Conservation (phyloP, 805 yeast genomes). For the Vanderwaltozyma yarrowii region DNA sequence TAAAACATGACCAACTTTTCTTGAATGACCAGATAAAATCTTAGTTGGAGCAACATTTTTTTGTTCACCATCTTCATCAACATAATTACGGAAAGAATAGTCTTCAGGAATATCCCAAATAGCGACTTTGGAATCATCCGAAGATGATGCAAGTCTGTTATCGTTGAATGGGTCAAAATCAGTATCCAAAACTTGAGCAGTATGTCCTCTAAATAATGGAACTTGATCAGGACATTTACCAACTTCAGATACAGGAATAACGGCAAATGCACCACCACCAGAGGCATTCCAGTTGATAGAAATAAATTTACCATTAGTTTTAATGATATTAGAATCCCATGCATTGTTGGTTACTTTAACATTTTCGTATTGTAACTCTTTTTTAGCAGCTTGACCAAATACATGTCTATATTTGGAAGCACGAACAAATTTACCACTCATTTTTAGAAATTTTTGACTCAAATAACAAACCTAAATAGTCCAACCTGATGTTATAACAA, state of each 20-base stretch:
- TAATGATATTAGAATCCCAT: constrained; percentile 88
- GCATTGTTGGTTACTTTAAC: constrained; percentile 79
- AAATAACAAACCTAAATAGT: too few relatives aligned
- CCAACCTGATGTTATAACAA: too few relatives aligned
- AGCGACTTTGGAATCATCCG: constrained; percentile 73
- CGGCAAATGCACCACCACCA: constrained; percentile 97
- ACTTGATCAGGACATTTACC: constrained; percentile 93
- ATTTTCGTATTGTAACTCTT: constrained; percentile 36
- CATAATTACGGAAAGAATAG: constrained; percentile 57
- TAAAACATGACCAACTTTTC: constrained; percentile 87
- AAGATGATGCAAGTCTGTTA: constrained; percentile 61
- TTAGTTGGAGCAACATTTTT: constrained; percentile 64
- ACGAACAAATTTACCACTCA: constrained; percentile 82
- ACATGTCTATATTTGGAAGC: constrained; percentile 97
- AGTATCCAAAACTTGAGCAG: constrained; percentile 90
- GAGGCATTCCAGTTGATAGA: constrained; percentile 89
- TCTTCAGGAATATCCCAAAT: constrained; percentile 83
- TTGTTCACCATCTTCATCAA: constrained; percentile 44
- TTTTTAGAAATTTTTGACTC: constrained; percentile 5
- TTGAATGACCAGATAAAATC: constrained; percentile 70
- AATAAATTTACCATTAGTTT: constrained; percentile 76
- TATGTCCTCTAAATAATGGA: constrained; percentile 91
- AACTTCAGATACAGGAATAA: constrained; percentile 73
- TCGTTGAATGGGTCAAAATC: constrained; percentile 90
- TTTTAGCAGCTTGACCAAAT: constrained; percentile 74